Conservation (phyloP, 2,329 filamentous ascomycete species). For the Stemphylium beticola region DNA sequence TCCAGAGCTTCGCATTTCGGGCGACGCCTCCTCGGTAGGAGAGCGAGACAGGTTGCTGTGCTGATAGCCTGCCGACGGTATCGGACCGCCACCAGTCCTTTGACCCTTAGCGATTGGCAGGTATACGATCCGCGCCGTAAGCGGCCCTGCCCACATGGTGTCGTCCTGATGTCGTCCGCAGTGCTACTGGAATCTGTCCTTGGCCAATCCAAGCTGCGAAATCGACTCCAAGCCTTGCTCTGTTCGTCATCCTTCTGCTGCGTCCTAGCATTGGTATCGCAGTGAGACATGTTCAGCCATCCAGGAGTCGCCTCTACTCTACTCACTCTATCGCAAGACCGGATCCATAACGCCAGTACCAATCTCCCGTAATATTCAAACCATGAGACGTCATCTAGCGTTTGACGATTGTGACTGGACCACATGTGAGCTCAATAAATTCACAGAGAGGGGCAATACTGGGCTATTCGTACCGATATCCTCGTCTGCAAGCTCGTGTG, state of each 20-base stretch:
- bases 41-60: slow-evolving; percentile 24
- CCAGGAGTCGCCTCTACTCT: slow-evolving; percentile 32
- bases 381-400: slow-evolving; percentile 39
- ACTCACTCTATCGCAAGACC: slow-evolving; percentile 29
- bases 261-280: slow-evolving; percentile 33
- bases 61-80: slow-evolving; percentile 36
- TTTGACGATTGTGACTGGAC: slow-evolving; percentile 52
- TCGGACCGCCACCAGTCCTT: slow-evolving; percentile 37
- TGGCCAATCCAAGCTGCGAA: slow-evolving; percentile 42
- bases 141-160: slow-evolving; percentile 40
- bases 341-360: slow-evolving; percentile 26
- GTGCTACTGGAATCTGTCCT: slow-evolving; percentile 40
- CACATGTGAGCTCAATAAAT: slow-evolving; percentile 30
- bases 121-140: slow-evolving; percentile 40
- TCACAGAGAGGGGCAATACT: slow-evolving; percentile 14
- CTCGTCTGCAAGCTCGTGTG: slow-evolving; percentile 92
- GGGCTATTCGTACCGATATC: slow-evolving; percentile 77
- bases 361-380: slow-evolving; percentile 16
- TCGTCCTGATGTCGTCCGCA: slow-evolving; percentile 40
- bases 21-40: slow-evolving; percentile 30
- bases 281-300: slow-evolving; percentile 44
- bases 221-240: slow-evolving; percentile 36
- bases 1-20: slow-evolving; percentile 22
- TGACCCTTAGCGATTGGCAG: slow-evolving; percentile 41
- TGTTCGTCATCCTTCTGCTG: slow-evolving; percentile 40